Conservation (phyloP, 2,329 filamentous ascomycete genomes). For the Seiridium cupressi region DNA sequence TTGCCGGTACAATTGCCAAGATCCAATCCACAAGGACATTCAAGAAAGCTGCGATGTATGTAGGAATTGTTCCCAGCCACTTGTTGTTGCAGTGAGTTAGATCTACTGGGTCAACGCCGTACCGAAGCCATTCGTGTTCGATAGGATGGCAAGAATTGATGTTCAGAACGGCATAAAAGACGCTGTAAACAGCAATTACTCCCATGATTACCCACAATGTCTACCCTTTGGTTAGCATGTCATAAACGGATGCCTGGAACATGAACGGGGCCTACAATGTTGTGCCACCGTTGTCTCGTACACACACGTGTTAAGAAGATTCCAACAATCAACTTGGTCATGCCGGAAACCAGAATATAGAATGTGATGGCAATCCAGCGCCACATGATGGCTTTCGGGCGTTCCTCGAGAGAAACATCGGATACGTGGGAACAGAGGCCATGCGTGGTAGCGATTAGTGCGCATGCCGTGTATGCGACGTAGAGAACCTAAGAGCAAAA, state of each 20-base stretch:
- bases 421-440: slow-evolving; percentile 1
- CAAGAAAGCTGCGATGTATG: slow-evolving; percentile 1
- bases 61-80: not conserved
- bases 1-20: slow-evolving; percentile 6
- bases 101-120: not conserved
- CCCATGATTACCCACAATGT: slow-evolving; percentile 7
- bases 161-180: slow-evolving; percentile 6
- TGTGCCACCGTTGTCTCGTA: slow-evolving; percentile 5
- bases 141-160: slow-evolving; percentile 7
- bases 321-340: slow-evolving; percentile 4
- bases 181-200: not conserved
- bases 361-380: slow-evolving; percentile 7
- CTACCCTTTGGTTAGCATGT: not conserved
- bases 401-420: slow-evolving; percentile 4
- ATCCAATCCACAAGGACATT: slow-evolving; percentile 8
- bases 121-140: slow-evolving; percentile 2
- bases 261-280: not conserved
- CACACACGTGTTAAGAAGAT: slow-evolving; percentile 6
- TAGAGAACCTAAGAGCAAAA: not conserved
- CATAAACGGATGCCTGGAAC: not conserved
- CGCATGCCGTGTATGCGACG: not conserved
- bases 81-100: not conserved
- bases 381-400: slow-evolving; percentile 6
- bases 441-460: not conserved
- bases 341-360: slow-evolving; percentile 2